A percentile compares a stretch with the other conserved stretches of the same genome.
phyloP scores from a whole-genome alignment of 176 grass and related monocot genomes.

The Cymbopogon citratus region DNA sequence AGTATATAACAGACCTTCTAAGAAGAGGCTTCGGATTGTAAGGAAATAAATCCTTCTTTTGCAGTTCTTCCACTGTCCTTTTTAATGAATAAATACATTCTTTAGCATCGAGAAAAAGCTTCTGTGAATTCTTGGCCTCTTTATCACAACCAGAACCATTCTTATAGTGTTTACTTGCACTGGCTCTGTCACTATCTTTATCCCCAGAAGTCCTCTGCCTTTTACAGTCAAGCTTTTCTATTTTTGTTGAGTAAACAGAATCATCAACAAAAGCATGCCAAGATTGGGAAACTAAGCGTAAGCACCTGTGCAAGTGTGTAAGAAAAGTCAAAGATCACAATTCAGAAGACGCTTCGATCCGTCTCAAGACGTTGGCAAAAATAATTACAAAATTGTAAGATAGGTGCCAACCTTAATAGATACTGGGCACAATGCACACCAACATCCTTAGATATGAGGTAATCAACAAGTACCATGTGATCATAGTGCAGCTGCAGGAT shows the following conservation, averaged over 20 bases:
- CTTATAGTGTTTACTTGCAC: slow-evolving; percentile 17
- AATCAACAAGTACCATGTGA: slow-evolving; percentile 92
- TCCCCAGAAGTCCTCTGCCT: slow-evolving; percentile 52
- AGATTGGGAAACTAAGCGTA: slow-evolving; percentile 57
- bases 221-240: slow-evolving; percentile 39
- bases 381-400: neutral
- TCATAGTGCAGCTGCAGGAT: slow-evolving; percentile 87
- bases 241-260: slow-evolving; percentile 43
- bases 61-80: slow-evolving; percentile 66
- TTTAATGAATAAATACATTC: slow-evolving; percentile 78
- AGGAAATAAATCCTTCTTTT: slow-evolving; percentile 79
- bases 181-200: slow-evolving; percentile 12
- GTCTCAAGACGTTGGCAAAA: neutral
- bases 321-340: slow-evolving; percentile 15
- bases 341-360: neutral
- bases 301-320: slow-evolving; percentile 38
- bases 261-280: slow-evolving; percentile 68
- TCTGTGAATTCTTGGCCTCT: slow-evolving; percentile 9
- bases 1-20: slow-evolving; percentile 46
- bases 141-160: slow-evolving; percentile 3
- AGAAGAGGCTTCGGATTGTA: slow-evolving; percentile 83
- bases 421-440: slow-evolving; percentile 75
- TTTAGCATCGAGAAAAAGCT: slow-evolving; percentile 56
- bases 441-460: slow-evolving; percentile 87
- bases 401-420: slow-evolving; percentile 64